Evolutionary conservation across 441 rosid genomes (phyloP), one percentile per base, ranked within the genome.

Genomic region (Adansonia gregorii): DNA sequence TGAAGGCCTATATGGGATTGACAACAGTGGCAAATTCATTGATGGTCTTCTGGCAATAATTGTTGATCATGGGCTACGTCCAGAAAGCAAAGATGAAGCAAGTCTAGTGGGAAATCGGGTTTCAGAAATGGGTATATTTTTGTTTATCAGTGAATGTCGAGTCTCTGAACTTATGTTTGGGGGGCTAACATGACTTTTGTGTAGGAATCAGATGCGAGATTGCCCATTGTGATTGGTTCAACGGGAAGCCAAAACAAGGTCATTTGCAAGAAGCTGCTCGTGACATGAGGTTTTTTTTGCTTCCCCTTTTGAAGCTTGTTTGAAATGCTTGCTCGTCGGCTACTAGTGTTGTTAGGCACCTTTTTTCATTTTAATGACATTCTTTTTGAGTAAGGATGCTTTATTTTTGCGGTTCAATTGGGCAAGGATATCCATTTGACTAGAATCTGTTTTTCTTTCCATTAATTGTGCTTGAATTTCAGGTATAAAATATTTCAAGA

Each of bases 131-230:
- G 98, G 99, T 96, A 85, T 58, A 11, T 74, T 80, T 39, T 68
- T 6, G 48, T 55, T 10, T 31, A 72, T 72, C 19, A 20, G 83
- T 63, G 24, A 35, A 19, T 51, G 39, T 67, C 17, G 55, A 65
- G 72, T 69, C 73, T 41, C 2, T 66, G 66, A 27, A 60, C 12
- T 51, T 82, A 43, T 51, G 9, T 55, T 65, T 39, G 20, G 85
- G 78, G 82, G 75, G 82, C 86, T 89, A 84, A 90, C 73, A 52
- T 79, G 59, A 76, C 2, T 12, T 19, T 76, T 79, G 63, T 86
- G 82, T 89, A 96, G 99, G 96, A 80, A 91, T 96, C 88, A 96
- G 97, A 88, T 89, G 91, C 80, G 94, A 92, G 94, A 82, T 93
- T 88, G 92, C 85, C 56, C 70, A 17, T 71, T 96, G 98, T 89